Base-by-base conservation (phyloP, 352 stramenopile genomes). In the Phytopythium kandeliae region DNA sequence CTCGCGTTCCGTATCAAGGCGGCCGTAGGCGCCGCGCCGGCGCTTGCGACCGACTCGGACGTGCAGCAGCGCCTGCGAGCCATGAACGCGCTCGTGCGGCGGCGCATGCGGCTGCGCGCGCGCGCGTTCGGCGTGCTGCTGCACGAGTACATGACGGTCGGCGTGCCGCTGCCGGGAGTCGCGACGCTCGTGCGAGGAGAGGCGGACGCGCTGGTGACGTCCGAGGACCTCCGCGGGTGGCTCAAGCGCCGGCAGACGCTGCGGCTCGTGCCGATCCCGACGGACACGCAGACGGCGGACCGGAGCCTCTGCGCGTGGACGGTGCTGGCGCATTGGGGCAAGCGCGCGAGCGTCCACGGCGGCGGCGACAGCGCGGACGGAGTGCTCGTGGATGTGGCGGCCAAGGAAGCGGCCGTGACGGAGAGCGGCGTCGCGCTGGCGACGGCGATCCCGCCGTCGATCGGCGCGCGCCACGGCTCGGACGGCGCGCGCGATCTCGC, bases 131-230 rank as follows among this genome's bases (percentile, higher is more conserved):
- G 78, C 1, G 48, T 89, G 9, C 48, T 89, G 0, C 25, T 78
- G 26, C 49, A 68, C 26, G 78, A 86, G 44, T 89, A 89, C 51
- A 79, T 85, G 69, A 54, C 57, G 19, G 65, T 86, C 7, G 78
- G 78, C 0, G 67, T 87, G 25, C 75, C 78, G 3, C 54, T 89
- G 3, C 78, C 78, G 9, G 78, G 78, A 0, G 35, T 86, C 6
- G 71, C 62, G 3, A 44, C 61, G 16, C 36, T 74, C 2, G 34
- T 63, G 22, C 34, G 31, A 10, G 54, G 48, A 30, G 41, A 41
- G 10, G 30, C 45, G 1, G 30, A 41, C 8, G 30, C 69, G 28
- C 40, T 78, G 11, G 57, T 70, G 38, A 79, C 69, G 17, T 75
- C 54, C 0, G 72, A 84, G 55, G 72, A 84, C 41, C 55, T 81